phyloP scores from a whole-genome alignment of 495 filamentous ascomycete genomes.

The Chlorociboria aeruginascens region DNA sequence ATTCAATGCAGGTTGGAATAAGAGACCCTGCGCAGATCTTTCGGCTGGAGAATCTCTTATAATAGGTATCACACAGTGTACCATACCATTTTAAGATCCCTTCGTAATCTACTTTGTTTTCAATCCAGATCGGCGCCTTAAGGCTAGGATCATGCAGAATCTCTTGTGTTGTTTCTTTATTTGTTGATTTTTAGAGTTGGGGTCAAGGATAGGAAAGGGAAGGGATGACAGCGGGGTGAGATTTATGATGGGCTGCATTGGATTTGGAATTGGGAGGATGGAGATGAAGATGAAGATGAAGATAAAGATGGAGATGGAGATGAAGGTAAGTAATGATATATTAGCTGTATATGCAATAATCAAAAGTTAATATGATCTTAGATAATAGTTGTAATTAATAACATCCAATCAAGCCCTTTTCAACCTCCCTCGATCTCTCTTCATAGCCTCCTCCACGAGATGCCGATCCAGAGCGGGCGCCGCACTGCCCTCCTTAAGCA shows the following conservation, averaged over 20 bases:
- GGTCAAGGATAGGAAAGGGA: too few species aligned
- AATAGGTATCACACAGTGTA: not conserved
- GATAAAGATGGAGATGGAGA: too few species aligned
- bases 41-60: not conserved
- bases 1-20: not conserved
- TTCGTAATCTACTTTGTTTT: not conserved
- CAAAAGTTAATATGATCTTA: not conserved
- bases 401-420: not conserved
- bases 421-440: constrained; percentile 17
- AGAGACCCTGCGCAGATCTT: not conserved
- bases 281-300: too few species aligned
- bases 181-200: too few species aligned
- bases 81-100: not conserved
- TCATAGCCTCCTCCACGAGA: constrained; percentile 41
- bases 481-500: constrained; percentile 22
- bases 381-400: not conserved
- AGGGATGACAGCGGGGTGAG: too few species aligned
- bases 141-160: not conserved
- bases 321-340: too few species aligned
- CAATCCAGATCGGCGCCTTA: not conserved
- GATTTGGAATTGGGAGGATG: too few species aligned
- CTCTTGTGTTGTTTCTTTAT: too few species aligned
- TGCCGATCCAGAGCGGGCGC: constrained; percentile 43
- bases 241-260: too few species aligned
- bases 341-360: not conserved